Conservation (phyloP, 129 eudicot species). For the Saussurea involucrata region DNA sequence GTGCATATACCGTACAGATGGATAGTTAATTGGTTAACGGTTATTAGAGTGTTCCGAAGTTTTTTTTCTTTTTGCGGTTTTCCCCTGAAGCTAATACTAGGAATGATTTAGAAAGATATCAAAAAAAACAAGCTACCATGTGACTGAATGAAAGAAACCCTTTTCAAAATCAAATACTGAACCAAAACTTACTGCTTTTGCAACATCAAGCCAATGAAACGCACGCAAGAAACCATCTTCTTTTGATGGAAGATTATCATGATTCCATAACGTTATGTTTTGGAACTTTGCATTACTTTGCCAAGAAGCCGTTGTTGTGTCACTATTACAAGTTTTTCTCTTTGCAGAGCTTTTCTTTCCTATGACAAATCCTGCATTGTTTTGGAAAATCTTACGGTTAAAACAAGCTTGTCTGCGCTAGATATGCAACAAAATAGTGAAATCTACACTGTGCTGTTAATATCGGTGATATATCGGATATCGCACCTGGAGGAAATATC, state of each 20-base stretch:
- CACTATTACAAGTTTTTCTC: slow-evolving; percentile 35
- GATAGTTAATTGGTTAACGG: no score
- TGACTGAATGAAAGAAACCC: slow-evolving; percentile 1
- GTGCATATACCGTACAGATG: neutral
- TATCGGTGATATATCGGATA: no score
- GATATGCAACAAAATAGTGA: neutral
- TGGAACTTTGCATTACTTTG: slow-evolving; percentile 60
- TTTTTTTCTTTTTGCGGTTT: neutral
- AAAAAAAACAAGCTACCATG: neutral
- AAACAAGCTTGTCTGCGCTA: slow-evolving; percentile 3
- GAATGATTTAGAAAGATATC: neutral
- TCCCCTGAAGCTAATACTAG: neutral
- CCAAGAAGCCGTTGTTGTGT: slow-evolving; percentile 47
- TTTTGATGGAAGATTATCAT: slow-evolving; percentile 84
- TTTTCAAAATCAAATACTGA: slow-evolving; percentile 9
- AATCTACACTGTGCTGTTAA: no score
- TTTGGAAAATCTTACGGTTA: neutral
- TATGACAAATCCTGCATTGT: slow-evolving; percentile 59
- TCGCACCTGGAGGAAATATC: no score
- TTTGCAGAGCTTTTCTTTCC: slow-evolving; percentile 52
- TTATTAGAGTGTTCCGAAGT: neutral
- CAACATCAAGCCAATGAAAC: slow-evolving; percentile 83
- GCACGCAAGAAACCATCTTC: slow-evolving; percentile 83
- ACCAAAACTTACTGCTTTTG: slow-evolving; percentile 70
- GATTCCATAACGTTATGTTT: slow-evolving; percentile 80